Evolutionary conservation across 139 green algal species (phyloP), one percentile per base, ranked within the genome.

Genomic region (Dunaliella sp.): DNA sequence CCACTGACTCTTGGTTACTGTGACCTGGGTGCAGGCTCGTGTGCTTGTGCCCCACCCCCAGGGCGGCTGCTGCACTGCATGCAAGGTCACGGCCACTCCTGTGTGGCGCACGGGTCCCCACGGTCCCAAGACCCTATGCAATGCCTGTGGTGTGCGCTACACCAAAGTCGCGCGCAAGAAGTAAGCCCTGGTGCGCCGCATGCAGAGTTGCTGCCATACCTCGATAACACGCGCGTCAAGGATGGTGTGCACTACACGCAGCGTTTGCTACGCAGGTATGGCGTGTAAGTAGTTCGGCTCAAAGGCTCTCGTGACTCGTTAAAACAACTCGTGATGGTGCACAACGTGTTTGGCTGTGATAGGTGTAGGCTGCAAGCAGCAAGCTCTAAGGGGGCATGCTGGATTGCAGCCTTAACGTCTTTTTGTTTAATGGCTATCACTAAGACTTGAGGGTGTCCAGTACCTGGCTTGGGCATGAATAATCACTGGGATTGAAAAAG

Each of bases 111-210:
- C 92, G 1, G 95, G 95, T 2, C 95, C 95, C 3, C 86, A 92
- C 73, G 95, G 95, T 25, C 93, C 94, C 82, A 97, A 96, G 90
- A 97, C 95, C 2, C 88, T 97, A 1, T 97, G 95, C 91, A 97
- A 97, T 82, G 94, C 94, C 0, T 97, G 95, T 85, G 95, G 95
- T 24, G 93, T 96, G 76, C 88, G 94, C 0, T 93, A 93, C 87
- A 92, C 92, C 89, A 94, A 94, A 87, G 83, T 90, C 0, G 89
- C 87, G 31, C 93, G 90, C 78, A 84, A 85, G 32, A 93, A 92
- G 77, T 87, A 57, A 81, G n/a, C n/a, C n/a, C n/a, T n/a, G n/a
- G n/a, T n/a, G n/a, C n/a, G n/a, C n/a, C n/a, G 38, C 24, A 85
- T 77, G 2, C 59, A 77, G 81, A 74, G 33, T 3, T 85, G 37